Percentiles rank a stretch among this genome's conserved stretches.
Conservation (phyloP, 2,329 filamentous ascomycete genomes). For the Ceratocystis harringtonii region DNA sequence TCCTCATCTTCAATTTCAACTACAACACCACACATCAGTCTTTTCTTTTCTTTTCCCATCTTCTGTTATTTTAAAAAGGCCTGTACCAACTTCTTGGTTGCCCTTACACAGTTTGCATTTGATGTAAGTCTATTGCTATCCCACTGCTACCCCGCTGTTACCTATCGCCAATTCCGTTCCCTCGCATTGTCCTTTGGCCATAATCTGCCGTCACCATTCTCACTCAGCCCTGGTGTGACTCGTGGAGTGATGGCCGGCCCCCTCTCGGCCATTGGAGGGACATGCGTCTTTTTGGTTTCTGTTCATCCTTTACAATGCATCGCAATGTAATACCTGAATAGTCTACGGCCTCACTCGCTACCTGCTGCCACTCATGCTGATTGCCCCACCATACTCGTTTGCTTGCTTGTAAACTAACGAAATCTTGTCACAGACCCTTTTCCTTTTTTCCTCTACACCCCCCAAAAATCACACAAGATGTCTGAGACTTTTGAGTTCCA, state of each 20-base stretch:
- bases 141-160: too few relatives aligned
- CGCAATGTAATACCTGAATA: not conserved
- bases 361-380: constrained; percentile 12
- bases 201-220: not conserved
- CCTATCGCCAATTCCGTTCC: not conserved
- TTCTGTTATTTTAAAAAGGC: constrained; percentile 15
- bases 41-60: constrained; percentile 14
- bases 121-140: constrained; percentile 16
- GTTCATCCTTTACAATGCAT: constrained; percentile 6
- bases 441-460: constrained; percentile 6
- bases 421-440: constrained; percentile 6
- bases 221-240: too few relatives aligned
- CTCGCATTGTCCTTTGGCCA: not conserved
- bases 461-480: constrained; percentile 18
- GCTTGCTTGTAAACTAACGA: not conserved
- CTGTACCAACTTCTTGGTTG: constrained; percentile 16
- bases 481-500: constrained; percentile 98
- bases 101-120: constrained; percentile 16
- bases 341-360: not conserved
- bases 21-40: not conserved
- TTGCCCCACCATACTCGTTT: not conserved
- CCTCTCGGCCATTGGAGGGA: too few relatives aligned
- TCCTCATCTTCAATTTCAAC: constrained; percentile 8
- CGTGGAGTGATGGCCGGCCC: too few relatives aligned
- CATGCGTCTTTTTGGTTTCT: not conserved